Conservation (phyloP, 2,329 filamentous ascomycete species). For the Trichoderma endophyticum region DNA sequence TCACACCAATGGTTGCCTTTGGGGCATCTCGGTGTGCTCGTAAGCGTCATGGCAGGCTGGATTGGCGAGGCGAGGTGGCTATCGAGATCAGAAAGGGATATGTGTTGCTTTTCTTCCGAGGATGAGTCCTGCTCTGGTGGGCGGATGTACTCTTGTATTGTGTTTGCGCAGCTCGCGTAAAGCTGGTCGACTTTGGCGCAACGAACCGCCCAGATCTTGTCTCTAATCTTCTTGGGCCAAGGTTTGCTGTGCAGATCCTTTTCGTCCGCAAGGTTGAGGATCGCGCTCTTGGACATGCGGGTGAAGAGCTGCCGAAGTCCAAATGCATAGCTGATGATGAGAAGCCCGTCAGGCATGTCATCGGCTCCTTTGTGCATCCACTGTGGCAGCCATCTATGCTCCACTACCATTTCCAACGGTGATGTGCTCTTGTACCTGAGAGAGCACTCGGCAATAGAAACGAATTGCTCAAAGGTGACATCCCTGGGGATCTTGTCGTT, state of each 20-base stretch:
- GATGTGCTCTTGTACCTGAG: constrained; percentile 50
- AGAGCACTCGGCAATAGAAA: constrained; percentile 50
- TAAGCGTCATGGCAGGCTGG: constrained; percentile 28
- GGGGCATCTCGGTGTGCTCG: constrained; percentile 45
- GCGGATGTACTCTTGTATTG: constrained; percentile 46
- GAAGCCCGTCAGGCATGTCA: constrained; percentile 47
- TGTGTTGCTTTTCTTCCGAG: constrained; percentile 18
- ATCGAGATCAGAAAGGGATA: constrained; percentile 24
- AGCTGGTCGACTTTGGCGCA: constrained; percentile 51
- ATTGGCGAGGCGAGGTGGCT: constrained; percentile 20
- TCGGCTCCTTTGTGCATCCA: constrained; percentile 49
- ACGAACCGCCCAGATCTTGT: constrained; percentile 48
- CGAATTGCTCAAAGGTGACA: constrained; percentile 47
- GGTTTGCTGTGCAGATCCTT: constrained; percentile 41
- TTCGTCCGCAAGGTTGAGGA: constrained; percentile 45
- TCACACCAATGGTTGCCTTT: constrained; percentile 50
- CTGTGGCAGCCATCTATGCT: constrained; percentile 50
- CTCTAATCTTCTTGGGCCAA: constrained; percentile 47
- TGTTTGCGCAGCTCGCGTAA: constrained; percentile 42
- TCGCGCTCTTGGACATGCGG: constrained; percentile 47
- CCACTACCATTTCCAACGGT: constrained; percentile 48
- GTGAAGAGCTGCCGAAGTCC: constrained; percentile 48
- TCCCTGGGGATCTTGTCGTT: constrained; percentile 44
- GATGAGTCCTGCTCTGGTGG: constrained; percentile 25
- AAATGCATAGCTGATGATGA: constrained; percentile 54